These are phyloP conservation scores for Entomophthora muscae DNA, from an alignment of 371 early-diverging fungal genomes.

Conservation along the genomic window DNA sequence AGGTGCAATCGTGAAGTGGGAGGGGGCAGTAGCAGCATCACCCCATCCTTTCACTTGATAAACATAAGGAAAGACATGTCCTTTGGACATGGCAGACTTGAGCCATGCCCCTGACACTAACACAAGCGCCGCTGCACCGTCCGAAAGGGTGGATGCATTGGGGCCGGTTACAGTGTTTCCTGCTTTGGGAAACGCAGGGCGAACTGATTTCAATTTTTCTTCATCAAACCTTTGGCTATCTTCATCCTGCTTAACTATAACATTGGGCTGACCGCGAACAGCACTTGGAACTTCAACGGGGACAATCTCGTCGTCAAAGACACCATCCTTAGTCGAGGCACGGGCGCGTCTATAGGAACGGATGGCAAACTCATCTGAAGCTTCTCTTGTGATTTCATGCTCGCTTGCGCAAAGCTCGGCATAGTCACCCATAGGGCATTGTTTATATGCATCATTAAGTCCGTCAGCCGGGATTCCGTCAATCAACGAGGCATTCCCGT, in stretches of 20 bases:
- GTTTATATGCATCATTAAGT: slow-evolving; percentile 79
- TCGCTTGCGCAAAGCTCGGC: slow-evolving; percentile 83
- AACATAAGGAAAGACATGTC: slow-evolving; percentile 15
- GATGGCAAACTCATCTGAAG: slow-evolving; percentile 82
- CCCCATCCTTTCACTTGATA: slow-evolving; percentile 30
- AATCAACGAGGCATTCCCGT: slow-evolving; percentile 61
- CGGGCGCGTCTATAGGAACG: slow-evolving; percentile 72
- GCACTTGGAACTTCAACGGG: slow-evolving; percentile 57
- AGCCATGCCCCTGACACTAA: slow-evolving; percentile 42
- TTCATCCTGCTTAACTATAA: slow-evolving; percentile 61
- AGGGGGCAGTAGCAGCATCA: slow-evolving; percentile 41
- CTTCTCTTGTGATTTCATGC: slow-evolving; percentile 59
- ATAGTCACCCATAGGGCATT: slow-evolving; percentile 65
- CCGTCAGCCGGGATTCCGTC: slow-evolving; percentile 93
- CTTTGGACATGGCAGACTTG: slow-evolving; percentile 18
- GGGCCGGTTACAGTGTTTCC: slow-evolving; percentile 88
- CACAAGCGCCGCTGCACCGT: slow-evolving; percentile 91
- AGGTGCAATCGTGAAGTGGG: slow-evolving; percentile 89
- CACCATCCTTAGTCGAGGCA: slow-evolving; percentile 55
- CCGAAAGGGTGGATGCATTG: slow-evolving; percentile 84
- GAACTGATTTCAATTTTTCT: slow-evolving; percentile 64
- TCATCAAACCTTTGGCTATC: slow-evolving; percentile 43
- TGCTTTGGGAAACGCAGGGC: slow-evolving; percentile 72
- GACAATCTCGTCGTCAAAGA: slow-evolving; percentile 65
- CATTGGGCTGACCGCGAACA: slow-evolving; percentile 42